phyloP scores from a whole-genome alignment of 208 protist genomes.

The Strigomonas galati region DNA sequence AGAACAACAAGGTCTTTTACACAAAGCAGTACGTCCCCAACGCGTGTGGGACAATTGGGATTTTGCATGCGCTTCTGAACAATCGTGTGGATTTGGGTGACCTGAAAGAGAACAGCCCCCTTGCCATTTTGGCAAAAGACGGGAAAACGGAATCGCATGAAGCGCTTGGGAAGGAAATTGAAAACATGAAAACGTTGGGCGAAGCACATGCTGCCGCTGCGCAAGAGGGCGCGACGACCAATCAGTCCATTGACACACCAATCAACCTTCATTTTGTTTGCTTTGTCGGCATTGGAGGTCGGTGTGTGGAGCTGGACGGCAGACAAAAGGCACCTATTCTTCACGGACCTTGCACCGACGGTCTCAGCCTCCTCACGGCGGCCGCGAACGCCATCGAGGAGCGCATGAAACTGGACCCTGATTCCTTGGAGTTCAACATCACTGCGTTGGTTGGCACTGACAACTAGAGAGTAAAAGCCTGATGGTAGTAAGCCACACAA shows the following conservation, averaged over 20 bases:
- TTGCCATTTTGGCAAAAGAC: conserved; percentile 19
- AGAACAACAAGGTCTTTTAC: conserved; percentile 71
- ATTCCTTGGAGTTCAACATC: conserved; percentile 73
- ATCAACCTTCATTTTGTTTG: conserved; percentile 94
- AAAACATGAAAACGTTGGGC: conserved; percentile 16
- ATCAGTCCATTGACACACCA: conserved; percentile 55
- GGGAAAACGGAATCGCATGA: neutral
- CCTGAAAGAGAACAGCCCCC: conserved; percentile 30
- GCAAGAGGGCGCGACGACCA: conserved; percentile 52
- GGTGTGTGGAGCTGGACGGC: conserved; percentile 94
- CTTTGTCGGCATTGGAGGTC: conserved; percentile 79
- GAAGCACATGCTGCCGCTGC: conserved; percentile 63
- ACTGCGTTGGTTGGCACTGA: conserved; percentile 44
- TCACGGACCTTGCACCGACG: conserved; percentile 62
- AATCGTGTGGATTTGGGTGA: conserved; percentile 62
- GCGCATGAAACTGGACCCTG: conserved; percentile 68
- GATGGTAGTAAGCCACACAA: too few relatives aligned
- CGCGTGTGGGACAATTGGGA: conserved; percentile 94
- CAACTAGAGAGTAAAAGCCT: too few relatives aligned
- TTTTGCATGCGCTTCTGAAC: conserved; percentile 92
- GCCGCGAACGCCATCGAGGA: conserved; percentile 62
- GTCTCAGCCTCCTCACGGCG: conserved; percentile 60
- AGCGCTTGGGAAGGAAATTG: conserved; percentile 23
- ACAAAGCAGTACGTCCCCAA: conserved; percentile 92
- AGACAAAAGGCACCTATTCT: conserved; percentile 80